Evolutionary conservation across 306 rosid genomes (phyloP).

Genomic region (Vachellia collinsii): DNA sequence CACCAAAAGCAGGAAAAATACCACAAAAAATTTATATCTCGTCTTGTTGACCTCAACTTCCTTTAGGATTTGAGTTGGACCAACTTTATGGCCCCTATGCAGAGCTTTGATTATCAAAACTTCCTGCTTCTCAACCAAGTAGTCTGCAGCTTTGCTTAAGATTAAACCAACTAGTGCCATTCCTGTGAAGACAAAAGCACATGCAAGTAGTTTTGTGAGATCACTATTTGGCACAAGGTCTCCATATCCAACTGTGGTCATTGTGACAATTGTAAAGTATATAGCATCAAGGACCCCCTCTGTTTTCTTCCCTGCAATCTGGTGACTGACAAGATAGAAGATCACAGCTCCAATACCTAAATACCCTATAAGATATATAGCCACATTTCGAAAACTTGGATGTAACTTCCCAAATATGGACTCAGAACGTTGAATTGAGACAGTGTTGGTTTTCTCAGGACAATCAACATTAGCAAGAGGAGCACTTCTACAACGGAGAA

Average conservation of each 20-base stretch:
- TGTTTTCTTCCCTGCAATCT: constrained; percentile 50
- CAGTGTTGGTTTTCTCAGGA: constrained; percentile 8
- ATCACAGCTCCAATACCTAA: constrained; percentile 46
- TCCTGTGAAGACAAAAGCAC: constrained; percentile 59
- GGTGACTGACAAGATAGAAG: constrained; percentile 49
- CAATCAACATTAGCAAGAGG: constrained; percentile 41
- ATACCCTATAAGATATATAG: constrained; percentile 38
- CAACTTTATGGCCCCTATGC: constrained; percentile 37
- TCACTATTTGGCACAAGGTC: constrained; percentile 54
- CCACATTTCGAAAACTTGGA: constrained; percentile 44
- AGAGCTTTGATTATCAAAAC: constrained; percentile 50
- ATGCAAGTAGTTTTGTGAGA: constrained; percentile 54
- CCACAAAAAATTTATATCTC: constrained; percentile 47
- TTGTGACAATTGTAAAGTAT: constrained; percentile 56
- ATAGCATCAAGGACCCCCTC: constrained; percentile 48
- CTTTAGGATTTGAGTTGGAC: constrained; percentile 41
- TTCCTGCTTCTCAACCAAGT: constrained; percentile 57
- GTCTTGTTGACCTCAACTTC: constrained; percentile 49
- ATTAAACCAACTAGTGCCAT: constrained; percentile 53
- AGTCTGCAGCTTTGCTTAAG: constrained; percentile 55
- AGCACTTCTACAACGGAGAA: constrained; percentile 59
- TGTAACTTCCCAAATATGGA: constrained; percentile 45
- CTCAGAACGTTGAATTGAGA: constrained; percentile 7
- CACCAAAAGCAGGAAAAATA: constrained; percentile 39
- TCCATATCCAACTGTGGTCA: constrained; percentile 65